Conservation (phyloP, 495 filamentous ascomycete genomes). For the Hypoxylon fuscum region DNA sequence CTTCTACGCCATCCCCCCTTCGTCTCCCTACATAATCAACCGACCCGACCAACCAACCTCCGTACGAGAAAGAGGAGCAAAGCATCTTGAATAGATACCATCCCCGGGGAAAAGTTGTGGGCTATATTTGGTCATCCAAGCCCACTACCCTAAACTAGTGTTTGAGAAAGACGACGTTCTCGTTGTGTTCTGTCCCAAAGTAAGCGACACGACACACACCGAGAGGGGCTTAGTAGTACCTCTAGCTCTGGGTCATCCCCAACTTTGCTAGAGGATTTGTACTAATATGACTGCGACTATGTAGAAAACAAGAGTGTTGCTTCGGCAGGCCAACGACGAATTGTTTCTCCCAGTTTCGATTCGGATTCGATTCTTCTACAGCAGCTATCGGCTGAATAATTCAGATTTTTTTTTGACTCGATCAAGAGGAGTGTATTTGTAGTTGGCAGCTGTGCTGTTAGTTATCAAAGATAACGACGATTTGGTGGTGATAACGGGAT, state of each 20-base stretch:
- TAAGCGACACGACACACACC: slow-evolving; percentile 3
- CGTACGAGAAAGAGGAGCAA: slow-evolving; percentile 12
- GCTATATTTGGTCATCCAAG: slow-evolving; percentile 41
- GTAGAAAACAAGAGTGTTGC: slow-evolving; percentile 34
- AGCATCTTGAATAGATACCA: slow-evolving; percentile 31
- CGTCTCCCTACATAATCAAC: not conserved
- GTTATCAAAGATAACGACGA: slow-evolving; percentile 8
- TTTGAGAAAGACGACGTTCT: slow-evolving; percentile 10
- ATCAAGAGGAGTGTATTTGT: slow-evolving; percentile 13
- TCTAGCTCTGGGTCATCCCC: slow-evolving; percentile 14
- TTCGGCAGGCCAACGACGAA: slow-evolving; percentile 20
- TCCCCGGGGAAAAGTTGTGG: slow-evolving; percentile 19
- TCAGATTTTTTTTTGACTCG: slow-evolving; percentile 1
- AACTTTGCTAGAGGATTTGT: slow-evolving; percentile 8
- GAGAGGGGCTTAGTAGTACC: slow-evolving; percentile 19
- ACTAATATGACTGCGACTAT: slow-evolving; percentile 29
- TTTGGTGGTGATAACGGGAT: slow-evolving; percentile 33
- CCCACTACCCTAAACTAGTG: slow-evolving; percentile 14
- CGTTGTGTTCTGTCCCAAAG: slow-evolving; percentile 5
- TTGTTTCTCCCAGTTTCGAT: slow-evolving; percentile 4
- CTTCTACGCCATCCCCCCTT: slow-evolving; percentile 12
- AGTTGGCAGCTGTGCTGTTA: slow-evolving; percentile 27
- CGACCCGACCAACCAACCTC: slow-evolving; percentile 2
- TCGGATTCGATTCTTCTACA: slow-evolving; percentile 12
- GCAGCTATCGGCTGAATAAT: slow-evolving; percentile 4